Evolutionary conservation across 2,329 filamentous ascomycete genomes (phyloP), one percentile per base, ranked within the genome.

Genomic region (Cadophora sp.): DNA sequence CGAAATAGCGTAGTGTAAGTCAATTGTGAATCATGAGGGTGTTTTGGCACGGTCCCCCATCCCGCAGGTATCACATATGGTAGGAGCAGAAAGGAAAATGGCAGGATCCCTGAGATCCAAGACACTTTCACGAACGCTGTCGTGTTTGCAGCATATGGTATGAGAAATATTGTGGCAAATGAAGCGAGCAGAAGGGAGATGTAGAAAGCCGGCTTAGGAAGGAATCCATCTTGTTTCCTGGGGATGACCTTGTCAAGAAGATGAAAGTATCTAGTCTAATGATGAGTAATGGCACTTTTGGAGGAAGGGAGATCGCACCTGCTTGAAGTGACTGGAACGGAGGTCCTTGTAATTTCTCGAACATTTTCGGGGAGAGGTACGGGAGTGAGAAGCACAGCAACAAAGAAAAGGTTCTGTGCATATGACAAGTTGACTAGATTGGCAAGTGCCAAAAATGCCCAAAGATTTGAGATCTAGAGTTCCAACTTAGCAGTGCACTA

Each of bases 331-430:
- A 56, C 65, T 37, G 68, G 70, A 43, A 75, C 63, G 19, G 70
- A 69, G 31, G 46, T 51, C 34, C 69, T 69, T 16, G 71, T 76
- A 22, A 76, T 58, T 12, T 72, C 70, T 53, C 69, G 72, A n/a
- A 75, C 70, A 67, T 77, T 75, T 4, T 75, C 68, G 12, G 78
- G 76, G 12, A 86, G 69, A 1, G 86, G 84, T 5, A 84, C 76
- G 0, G 87, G 86, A 0, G 85, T 87, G 29, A 89, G 81, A 11
- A 89, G 79, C 31, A 90, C 79, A 8, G 85, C 83, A 11, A 89
- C 74, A 73, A 86, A 89, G 79, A 91, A 91, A 34, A 91, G 78
- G 72, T 88, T 90, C 77, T 88, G 85, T 2, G 87, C 86, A 72
- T 86, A 89, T 0, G 86, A 88, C 12, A 91, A 78, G 65, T 83